Evolutionary conservation across 78 protist genomes (phyloP).

Genomic region (Guillardia theta): DNA sequence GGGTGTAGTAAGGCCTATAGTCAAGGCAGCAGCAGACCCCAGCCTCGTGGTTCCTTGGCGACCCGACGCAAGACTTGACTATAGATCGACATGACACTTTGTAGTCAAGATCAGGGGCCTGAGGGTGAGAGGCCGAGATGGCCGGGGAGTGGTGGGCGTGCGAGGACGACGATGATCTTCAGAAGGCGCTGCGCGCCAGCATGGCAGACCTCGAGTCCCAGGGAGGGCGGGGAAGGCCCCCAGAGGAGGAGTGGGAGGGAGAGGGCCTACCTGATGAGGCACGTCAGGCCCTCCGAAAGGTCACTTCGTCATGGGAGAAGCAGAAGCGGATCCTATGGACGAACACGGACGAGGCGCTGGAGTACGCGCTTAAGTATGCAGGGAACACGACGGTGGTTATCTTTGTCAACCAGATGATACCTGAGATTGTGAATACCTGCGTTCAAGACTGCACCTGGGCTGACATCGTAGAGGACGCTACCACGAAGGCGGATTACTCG

Average conservation of each 20-base stretch:
- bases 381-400: background rate
- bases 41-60: too few species aligned
- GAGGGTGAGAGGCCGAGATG: too few species aligned
- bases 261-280: background rate
- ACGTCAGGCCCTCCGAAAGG: background rate
- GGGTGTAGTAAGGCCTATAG: too few species aligned
- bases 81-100: too few species aligned
- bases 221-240: background rate
- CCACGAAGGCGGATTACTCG: background rate
- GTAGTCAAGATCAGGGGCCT: too few species aligned
- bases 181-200: constrained; percentile 20
- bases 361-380: background rate
- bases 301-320: background rate
- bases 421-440: background rate
- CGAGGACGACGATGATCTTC: background rate
- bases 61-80: too few species aligned
- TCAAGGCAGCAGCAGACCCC: too few species aligned
- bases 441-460: constrained; percentile 13
- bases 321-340: background rate
- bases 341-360: background rate
- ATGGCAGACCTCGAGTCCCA: background rate
- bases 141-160: background rate
- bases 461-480: background rate
- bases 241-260: background rate
- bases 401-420: background rate